Evolutionary conservation across 2,329 filamentous ascomycete genomes (phyloP), one percentile per base, ranked within the genome.

Genomic region (Penicillium capsulatum): DNA sequence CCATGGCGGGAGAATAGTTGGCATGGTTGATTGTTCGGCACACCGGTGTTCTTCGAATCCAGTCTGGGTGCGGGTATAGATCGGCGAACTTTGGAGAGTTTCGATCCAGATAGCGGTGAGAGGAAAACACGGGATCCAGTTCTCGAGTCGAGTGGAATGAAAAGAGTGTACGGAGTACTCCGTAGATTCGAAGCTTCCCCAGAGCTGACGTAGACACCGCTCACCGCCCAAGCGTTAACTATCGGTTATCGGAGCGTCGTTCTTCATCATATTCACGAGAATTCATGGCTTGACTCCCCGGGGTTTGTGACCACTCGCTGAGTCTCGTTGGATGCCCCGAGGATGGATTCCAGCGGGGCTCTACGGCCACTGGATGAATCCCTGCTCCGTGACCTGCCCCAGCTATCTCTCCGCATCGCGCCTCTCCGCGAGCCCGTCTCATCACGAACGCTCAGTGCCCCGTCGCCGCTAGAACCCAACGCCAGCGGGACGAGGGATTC

Each of bases 1-100:
- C 54, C 85, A 70, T 3, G 71, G 57, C 2, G 83, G 82, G 15
- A 87, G 71, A 46, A 76, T 73, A 17, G 80, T 65, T 5, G 54
- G 45, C 54, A 59, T 59, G 39, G 33, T n/a, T 53, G 36, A 13
- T 4, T 31, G 26, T 5, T 28, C 5, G 6, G 13, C 13, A 24
- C 22, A 14, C 13, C 11, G 26, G 11, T 28, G 26, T n/a, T 28
- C 6, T 28, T 28, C 10, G 26, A 28, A 14, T 28, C 11, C 26
- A n/a, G 26, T 5, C 26, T 28, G 26, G 11, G 6, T 14, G 26
- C 10, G 26, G 13, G 11, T 14, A 28, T 6, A 6, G 26, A 6
- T 4, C 13, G 10, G 9, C 26, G 26, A 14, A 28, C 6, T 11
- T 28, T 11, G 11, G 26, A 28, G 26, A 28, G 26, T 11, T 28